These are phyloP conservation scores for Mayamaea pseudoterrestris DNA, from an alignment of 108 stramenopile genomes.

Conservation along the genomic window DNA sequence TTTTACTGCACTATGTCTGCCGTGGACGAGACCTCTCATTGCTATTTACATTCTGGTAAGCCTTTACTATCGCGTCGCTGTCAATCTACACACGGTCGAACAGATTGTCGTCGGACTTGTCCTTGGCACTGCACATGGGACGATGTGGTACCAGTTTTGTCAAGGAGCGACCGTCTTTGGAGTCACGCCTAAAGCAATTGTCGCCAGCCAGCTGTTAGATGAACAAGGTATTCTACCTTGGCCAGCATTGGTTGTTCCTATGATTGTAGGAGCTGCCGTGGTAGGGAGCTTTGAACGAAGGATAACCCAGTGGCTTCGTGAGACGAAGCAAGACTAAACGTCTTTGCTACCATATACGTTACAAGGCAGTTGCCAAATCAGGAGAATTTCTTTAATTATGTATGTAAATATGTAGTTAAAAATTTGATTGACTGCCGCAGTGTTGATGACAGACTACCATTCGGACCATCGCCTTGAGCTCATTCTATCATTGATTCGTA, in stretches of 20 bases:
- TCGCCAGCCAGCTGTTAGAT: slow-evolving; percentile 22
- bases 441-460: too few relatives aligned
- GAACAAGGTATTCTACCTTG: slow-evolving; percentile 45
- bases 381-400: too few relatives aligned
- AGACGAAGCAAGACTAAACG: not conserved
- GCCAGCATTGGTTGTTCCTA: slow-evolving; percentile 33
- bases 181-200: slow-evolving; percentile 1
- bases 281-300: slow-evolving; percentile 74
- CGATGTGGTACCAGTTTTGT: slow-evolving; percentile 40
- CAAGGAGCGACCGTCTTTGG: slow-evolving; percentile 14
- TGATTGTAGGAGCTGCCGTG: slow-evolving; percentile 48
- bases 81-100: slow-evolving; percentile 46
- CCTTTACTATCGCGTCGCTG: slow-evolving; percentile 50
- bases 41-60: slow-evolving; percentile 33
- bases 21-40: slow-evolving; percentile 8
- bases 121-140: slow-evolving; percentile 45
- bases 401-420: too few relatives aligned
- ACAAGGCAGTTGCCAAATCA: too few relatives aligned
- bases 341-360: too few relatives aligned
- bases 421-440: too few relatives aligned
- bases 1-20: slow-evolving; percentile 17
- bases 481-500: too few relatives aligned
- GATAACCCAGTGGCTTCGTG: slow-evolving; percentile 9
- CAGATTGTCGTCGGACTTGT: slow-evolving; percentile 57
- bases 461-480: too few relatives aligned